These are phyloP conservation scores for Penicillium sp. DNA, from an alignment of 2,329 filamentous ascomycete genomes.

Conservation along the genomic window DNA sequence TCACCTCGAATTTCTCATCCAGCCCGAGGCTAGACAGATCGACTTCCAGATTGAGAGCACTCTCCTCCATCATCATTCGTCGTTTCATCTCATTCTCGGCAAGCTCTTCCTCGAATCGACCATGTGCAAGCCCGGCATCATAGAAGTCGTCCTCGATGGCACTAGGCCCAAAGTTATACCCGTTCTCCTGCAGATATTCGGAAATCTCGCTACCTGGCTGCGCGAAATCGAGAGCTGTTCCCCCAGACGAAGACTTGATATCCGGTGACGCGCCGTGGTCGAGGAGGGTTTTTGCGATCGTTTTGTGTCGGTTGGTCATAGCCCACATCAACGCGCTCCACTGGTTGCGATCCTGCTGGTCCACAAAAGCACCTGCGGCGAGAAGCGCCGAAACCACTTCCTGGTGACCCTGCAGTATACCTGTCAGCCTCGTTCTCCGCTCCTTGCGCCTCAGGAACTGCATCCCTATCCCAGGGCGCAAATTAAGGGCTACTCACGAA, in stretches of 20 bases:
- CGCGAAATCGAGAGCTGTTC: constrained; percentile 93
- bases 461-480: not conserved
- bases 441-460: not conserved
- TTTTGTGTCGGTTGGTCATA: constrained; percentile 97
- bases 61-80: constrained; percentile 96
- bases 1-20: constrained; percentile 88
- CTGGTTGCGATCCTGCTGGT: constrained; percentile 90
- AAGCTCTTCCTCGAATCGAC: constrained; percentile 94
- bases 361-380: constrained; percentile 78
- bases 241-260: constrained; percentile 86
- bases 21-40: constrained; percentile 92
- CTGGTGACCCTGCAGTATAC: constrained; percentile 66
- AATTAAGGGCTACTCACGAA: constrained; percentile 59
- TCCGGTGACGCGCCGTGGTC: constrained; percentile 95
- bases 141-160: constrained; percentile 75
- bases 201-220: constrained; percentile 95
- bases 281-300: constrained; percentile 85
- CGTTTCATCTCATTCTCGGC: constrained; percentile 93
- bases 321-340: constrained; percentile 99
- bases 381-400: constrained; percentile 79
- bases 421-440: too few relatives aligned
- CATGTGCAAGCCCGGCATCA: constrained; percentile 82
- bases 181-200: constrained; percentile 89
- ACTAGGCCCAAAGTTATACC: constrained; percentile 60
- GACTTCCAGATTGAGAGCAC: constrained; percentile 91